These are phyloP conservation scores for Shiraia sp. DNA, from an alignment of 2,329 filamentous ascomycete species.

Conservation along the genomic window DNA sequence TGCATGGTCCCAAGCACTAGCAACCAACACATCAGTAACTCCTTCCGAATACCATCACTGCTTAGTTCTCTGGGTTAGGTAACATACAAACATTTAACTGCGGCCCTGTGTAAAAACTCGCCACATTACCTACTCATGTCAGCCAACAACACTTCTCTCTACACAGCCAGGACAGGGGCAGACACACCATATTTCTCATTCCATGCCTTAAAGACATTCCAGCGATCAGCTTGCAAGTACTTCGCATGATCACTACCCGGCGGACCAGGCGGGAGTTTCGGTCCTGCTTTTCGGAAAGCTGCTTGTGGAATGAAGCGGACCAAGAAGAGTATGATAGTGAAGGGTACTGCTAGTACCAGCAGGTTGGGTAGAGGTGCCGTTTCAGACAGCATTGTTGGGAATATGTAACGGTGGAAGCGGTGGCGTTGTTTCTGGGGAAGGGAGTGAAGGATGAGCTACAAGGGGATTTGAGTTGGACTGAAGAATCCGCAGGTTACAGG, in stretches of 20 bases:
- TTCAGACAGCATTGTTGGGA: conserved; percentile 10
- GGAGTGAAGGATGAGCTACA: conserved; percentile 8
- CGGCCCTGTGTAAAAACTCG: conserved; percentile 8
- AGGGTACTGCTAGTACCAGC: conserved; percentile 9
- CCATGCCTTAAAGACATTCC: conserved; percentile 10
- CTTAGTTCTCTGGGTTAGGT: conserved; percentile 5
- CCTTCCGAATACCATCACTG: conserved; percentile 4
- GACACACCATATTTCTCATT: conserved; percentile 10
- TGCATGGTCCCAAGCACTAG: conserved; percentile 9
- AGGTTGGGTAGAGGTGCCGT: conserved; percentile 7
- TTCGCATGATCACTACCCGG: conserved; percentile 9
- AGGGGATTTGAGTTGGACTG: conserved; percentile 6
- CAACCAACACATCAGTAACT: conserved; percentile 7
- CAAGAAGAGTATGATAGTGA: conserved; percentile 9
- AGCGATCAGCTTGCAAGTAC: conserved; percentile 11
- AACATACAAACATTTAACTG: conserved; percentile 10
- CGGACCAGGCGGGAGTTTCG: conserved; percentile 10
- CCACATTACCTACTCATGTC: conserved; percentile 9
- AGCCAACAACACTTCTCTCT: conserved; percentile 6
- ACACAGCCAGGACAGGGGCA: conserved; percentile 6
- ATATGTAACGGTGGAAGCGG: conserved; percentile 5
- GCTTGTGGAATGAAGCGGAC: conserved; percentile 6
- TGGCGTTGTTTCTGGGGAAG: conserved; percentile 5
- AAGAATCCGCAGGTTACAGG: conserved; percentile 3
- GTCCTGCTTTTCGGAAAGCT: conserved; percentile 9